Evolutionary conservation across 495 filamentous ascomycete species (phyloP).

Genomic region (Tuber magnatum): DNA sequence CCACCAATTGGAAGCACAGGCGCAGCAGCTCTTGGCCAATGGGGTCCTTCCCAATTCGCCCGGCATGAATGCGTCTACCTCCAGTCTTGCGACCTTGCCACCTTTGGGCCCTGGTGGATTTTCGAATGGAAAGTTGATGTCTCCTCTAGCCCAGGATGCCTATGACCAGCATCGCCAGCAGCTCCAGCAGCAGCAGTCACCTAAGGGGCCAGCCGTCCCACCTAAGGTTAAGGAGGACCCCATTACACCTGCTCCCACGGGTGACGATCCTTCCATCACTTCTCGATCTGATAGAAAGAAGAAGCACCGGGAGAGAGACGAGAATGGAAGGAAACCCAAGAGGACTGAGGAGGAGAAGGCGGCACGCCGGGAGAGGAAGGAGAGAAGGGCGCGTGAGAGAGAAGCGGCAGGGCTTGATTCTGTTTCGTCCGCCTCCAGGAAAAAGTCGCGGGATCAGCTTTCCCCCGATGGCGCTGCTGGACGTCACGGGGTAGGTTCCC

Average conservation of each 20-base stretch:
- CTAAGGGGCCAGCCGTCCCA: constrained; percentile 21
- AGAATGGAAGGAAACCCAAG: constrained; percentile 36
- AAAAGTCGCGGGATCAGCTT: constrained; percentile 39
- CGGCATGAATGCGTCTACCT: constrained; percentile 31
- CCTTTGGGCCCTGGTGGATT: constrained; percentile 40
- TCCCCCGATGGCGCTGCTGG: constrained; percentile 19
- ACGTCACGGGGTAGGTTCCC: constrained; percentile 29
- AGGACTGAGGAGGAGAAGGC: constrained; percentile 38
- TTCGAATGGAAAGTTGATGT: constrained; percentile 38
- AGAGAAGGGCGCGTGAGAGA: constrained; percentile 32
- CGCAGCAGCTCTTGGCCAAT: constrained; percentile 36
- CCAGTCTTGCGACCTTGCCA: constrained; percentile 37
- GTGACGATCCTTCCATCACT: constrained; percentile 28
- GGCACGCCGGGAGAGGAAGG: constrained; percentile 37
- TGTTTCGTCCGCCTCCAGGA: constrained; percentile 29
- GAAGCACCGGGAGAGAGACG: constrained; percentile 37
- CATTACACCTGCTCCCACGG: constrained; percentile 31
- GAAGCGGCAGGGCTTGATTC: constrained; percentile 18
- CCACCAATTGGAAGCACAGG: constrained; percentile 38
- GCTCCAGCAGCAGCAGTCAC: constrained; percentile 5
- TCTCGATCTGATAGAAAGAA: constrained; percentile 20
- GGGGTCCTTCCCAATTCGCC: constrained; percentile 34
- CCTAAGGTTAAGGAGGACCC: constrained; percentile 30
- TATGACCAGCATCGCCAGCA: constrained; percentile 39
- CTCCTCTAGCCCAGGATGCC: constrained; percentile 40